Evolutionary conservation across 257 asterid genomes (phyloP), one percentile per base, ranked within the genome.

Genomic region (Solanum pinnatisectum): DNA sequence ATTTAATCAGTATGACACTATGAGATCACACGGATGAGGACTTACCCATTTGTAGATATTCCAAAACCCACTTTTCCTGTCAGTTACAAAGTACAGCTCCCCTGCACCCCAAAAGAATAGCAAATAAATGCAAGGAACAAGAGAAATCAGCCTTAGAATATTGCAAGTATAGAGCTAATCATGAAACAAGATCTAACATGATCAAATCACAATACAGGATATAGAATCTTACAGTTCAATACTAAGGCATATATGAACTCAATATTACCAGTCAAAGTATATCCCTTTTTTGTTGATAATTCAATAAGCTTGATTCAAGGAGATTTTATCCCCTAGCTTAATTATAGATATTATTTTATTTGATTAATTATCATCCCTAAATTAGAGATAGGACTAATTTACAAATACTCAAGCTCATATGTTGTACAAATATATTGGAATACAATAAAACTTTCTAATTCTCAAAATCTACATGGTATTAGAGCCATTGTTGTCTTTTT

Each of bases 31-130:
- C 14, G 33, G 70, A 88, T 76, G 70, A 89, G 63, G 88, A 81
- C 88, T 88, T 92, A 96, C 99, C 99, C 99, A 97, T 96, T 87
- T 94, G 94, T 94, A 90, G 93, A 97, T 93, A 92, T 97, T 97
- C 99, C 99, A 97, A 88, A 96, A 97, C 86, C 99, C 99, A 90
- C 90, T 92, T 70, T 91, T 91, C 87, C 99, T 93, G 90, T 97
- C 99, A 85, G 95, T 97, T 87, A 97, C 89, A 91, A 96, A 97
- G 94, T 90, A 97, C 89, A 96, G 94, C 88, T 97, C 99, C 83
- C 99, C 99, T 97, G 98, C 89, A 90, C 88, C 67, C 27, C 68
- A 44, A 46, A 12, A 76, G 16, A 32, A 46, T 27, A 4, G 68
- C 68, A 27, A 81, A 16, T 49, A 35, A 81, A 44, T 30, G 40